Conservation (phyloP, 768 basidiomycete species). For the Hemileccinum impolitum region DNA sequence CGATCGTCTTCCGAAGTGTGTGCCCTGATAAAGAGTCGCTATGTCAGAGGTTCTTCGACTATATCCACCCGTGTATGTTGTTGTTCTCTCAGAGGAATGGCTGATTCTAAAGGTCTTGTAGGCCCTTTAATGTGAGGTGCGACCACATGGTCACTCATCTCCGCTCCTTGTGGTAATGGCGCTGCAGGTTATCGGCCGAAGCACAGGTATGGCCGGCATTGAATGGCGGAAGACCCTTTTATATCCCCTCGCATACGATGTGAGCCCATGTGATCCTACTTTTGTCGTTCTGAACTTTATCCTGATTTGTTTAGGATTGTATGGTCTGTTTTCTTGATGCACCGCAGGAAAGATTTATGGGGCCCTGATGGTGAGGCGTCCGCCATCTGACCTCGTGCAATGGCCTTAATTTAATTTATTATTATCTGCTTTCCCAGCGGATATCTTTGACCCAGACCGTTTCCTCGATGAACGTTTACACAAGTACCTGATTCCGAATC, state of each 20-base stretch:
- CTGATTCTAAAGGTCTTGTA: conserved; percentile 7
- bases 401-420: too few relatives aligned
- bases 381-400: too few relatives aligned
- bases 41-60: conserved; percentile 31
- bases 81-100: background rate
- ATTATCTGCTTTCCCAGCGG: conserved; percentile 9
- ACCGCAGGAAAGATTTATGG: conserved; percentile 28
- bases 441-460: conserved; percentile 61
- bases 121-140: conserved; percentile 25
- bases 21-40: background rate
- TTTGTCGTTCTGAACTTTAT: background rate
- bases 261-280: conserved; percentile 8
- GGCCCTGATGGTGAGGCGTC: conserved; percentile 28
- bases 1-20: background rate
- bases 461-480: conserved; percentile 57
- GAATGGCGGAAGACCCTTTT: conserved; percentile 44
- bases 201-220: conserved; percentile 19
- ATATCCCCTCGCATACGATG: conserved; percentile 43
- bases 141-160: background rate
- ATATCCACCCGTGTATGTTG: conserved; percentile 29
- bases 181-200: conserved; percentile 14
- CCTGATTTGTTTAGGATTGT: background rate
- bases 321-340: conserved; percentile 33
- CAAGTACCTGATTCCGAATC: conserved; percentile 53
- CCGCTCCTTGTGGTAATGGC: background rate